Conservation (phyloP, 345 rosid species). For the Crucihimalaya himalaica region DNA sequence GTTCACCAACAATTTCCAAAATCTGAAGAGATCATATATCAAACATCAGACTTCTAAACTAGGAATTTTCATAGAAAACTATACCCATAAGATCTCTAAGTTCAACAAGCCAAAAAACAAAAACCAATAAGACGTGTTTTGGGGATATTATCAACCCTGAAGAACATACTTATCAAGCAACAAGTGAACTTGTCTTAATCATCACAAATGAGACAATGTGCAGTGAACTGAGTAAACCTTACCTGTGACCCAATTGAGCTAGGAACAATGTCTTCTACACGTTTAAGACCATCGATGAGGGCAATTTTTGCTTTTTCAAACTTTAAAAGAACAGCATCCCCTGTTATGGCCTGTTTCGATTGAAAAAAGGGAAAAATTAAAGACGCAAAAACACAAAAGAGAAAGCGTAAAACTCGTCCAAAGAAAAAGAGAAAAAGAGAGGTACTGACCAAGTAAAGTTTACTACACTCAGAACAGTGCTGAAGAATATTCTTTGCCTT, state of each 20-base stretch:
- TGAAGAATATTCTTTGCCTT: conserved; percentile 81
- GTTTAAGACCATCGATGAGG: conserved; percentile 80
- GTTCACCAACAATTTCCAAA: conserved; percentile 74
- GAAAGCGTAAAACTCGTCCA: conserved; percentile 25
- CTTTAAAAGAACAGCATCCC: conserved; percentile 82
- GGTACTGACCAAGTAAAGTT: conserved; percentile 90
- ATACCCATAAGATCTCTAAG: not conserved
- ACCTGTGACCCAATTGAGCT: conserved; percentile 91
- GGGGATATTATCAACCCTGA: not conserved
- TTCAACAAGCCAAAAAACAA: not conserved
- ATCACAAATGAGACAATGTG: conserved; percentile 1
- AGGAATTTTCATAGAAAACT: not conserved
- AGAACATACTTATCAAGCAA: conserved; percentile 1
- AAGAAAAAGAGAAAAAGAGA: conserved; percentile 15
- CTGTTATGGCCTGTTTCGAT: conserved; percentile 81
- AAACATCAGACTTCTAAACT: conserved; percentile 30
- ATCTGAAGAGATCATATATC: conserved; percentile 52
- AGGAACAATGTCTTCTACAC: conserved; percentile 92
- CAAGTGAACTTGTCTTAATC: not conserved
- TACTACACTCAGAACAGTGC: conserved; percentile 92
- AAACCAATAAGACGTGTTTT: not conserved
- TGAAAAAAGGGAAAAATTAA: not conserved
- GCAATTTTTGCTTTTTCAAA: conserved; percentile 78
- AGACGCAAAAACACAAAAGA: not conserved
- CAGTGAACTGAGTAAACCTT: not conserved